A percentile compares a stretch with the other conserved stretches of the same genome.
phyloP scores from a whole-genome alignment of 441 rosid genomes.

The Corymbia calophylla region DNA sequence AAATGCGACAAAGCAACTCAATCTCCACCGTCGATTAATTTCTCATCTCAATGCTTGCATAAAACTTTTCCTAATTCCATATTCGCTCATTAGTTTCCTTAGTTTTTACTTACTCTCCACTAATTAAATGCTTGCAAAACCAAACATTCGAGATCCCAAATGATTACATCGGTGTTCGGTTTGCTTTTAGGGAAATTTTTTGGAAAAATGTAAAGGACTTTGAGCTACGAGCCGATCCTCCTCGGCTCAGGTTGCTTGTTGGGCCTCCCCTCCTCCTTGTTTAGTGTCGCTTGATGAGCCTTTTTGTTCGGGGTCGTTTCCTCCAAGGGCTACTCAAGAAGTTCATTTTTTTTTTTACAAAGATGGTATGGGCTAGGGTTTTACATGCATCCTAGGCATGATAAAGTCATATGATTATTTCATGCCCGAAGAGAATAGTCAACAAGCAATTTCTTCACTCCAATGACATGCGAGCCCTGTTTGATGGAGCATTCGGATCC shows the following conservation, averaged over 20 bases:
- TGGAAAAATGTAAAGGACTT: background rate
- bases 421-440: background rate
- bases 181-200: background rate
- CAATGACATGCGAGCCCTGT: no score
- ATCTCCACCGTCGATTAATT: background rate
- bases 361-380: background rate
- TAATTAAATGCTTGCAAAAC: background rate
- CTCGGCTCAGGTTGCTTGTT: background rate
- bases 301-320: background rate
- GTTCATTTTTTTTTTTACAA: background rate
- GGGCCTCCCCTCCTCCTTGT: background rate
- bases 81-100: background rate
- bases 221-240: background rate
- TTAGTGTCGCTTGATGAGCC: background rate
- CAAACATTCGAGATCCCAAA: background rate
- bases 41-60: background rate
- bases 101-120: background rate
- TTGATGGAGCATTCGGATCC: no score
- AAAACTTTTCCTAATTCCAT: background rate
- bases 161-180: background rate
- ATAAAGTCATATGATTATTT: background rate
- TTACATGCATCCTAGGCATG: background rate
- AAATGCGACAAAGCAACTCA: background rate
- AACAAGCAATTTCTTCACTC: background rate
- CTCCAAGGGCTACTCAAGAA: background rate